A percentile compares a stretch with the other conserved stretches of the same genome.
Conservation (phyloP, 257 asterid genomes). For the Solanum peruvianum region DNA sequence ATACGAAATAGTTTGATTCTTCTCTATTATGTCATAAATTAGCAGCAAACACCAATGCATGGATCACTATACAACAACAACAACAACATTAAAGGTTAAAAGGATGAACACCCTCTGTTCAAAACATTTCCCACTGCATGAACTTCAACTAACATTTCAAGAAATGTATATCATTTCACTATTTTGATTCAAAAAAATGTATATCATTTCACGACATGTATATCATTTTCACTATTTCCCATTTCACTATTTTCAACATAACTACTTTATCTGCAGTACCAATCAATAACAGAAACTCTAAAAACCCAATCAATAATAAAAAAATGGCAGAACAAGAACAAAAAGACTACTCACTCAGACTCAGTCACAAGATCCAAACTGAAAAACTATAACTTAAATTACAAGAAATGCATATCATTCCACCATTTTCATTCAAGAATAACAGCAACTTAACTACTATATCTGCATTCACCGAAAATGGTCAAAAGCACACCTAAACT, state of each 20-base stretch:
- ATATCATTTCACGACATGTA: background rate
- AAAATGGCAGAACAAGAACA: background rate
- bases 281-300: background rate
- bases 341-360: background rate
- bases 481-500: background rate
- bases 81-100: background rate
- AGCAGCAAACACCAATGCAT: background rate
- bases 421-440: background rate
- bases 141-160: background rate
- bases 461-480: background rate
- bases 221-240: background rate
- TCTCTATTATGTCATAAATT: background rate
- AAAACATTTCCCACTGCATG: background rate
- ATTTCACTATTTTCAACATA: background rate
- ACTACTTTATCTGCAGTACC: background rate
- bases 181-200: background rate
- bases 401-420: background rate
- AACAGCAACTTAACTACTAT: background rate
- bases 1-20: background rate
- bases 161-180: background rate
- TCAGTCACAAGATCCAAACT: background rate
- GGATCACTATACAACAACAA: background rate
- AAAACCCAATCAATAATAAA: background rate
- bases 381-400: background rate
- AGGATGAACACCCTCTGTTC: background rate